Base-by-base conservation (phyloP, 352 stramenopile species). In the Phytophthora rubi region DNA sequence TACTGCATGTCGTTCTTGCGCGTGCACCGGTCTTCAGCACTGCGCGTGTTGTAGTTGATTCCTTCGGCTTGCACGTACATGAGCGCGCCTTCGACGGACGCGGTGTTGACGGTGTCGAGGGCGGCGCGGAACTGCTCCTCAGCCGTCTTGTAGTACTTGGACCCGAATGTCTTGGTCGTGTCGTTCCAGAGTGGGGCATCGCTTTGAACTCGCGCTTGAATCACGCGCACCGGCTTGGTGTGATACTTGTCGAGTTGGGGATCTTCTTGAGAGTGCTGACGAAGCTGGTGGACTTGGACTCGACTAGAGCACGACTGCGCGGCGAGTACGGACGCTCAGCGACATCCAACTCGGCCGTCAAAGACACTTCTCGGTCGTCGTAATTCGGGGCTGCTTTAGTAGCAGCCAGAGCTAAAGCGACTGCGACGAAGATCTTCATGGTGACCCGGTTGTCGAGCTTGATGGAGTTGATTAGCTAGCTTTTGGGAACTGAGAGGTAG, bases 201-300 rank as follows among this genome's bases (percentile, higher is more conserved):
- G 26, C 71, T 67, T 64, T 93, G 83, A 35, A 88, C 82, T 3
- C 85, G 83, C 4, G 82, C 85, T 26, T 93, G 85, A 26, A 93
- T 55, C 15, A 83, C 79, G n/a, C 68, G 73, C 28, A 93, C 82
- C 4, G 82, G 76, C 45, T 68, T 75, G 72, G 86, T 90, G 69
- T 88, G 79, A 66, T 82, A 89, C 33, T 65, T 63, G 53, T 89
- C 79, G 26, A 73, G 66, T 80, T 85, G 30, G 45, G 47, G 58
- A 62, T 74, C 8, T 65, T 68, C 45, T 61, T 74, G n/a, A 86
- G 62, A 0, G 57, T 49, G 33, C 51, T 55, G 47, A 73, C 48
- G 26, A 68, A 80, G 51, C 62, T 75, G 26, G 53, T 70, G 5
- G 69, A 68, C 7, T 51, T 62, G n/a, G 35, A 66, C 2, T 64